Base-by-base conservation (phyloP, 208 protist genomes). In the Leishmania arabica region DNA sequence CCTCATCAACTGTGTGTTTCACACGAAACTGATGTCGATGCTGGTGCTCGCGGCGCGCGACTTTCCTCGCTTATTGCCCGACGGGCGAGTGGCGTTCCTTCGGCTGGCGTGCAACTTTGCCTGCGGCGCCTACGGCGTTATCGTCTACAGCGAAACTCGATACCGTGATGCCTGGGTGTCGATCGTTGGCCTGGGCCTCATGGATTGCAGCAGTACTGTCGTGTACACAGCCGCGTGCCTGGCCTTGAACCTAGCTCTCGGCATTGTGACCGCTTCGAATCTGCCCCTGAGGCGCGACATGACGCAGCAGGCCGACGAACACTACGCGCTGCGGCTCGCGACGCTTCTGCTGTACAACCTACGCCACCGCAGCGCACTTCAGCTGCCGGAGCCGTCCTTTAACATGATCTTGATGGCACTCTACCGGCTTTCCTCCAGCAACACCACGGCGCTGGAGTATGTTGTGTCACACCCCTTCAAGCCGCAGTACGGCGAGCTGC, bases 171-270 rank as follows among this genome's bases (percentile, higher is more conserved):
- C 85, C 21, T 97, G 92, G 88, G 91, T 96, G 27, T 90, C 89
- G 27, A 70, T 82, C 6, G 88, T 94, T 40, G 95, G 93, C 1
- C 75, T 91, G 13, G 92, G 88, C 2, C 71, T 98, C 11, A 83
- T 92, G 75, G 93, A 96, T 66, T 66, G 78, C 58, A 80, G 80
- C 69, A 80, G 65, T 47, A 83, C 87, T 11, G 89, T 96, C 68
- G 86, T 92, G 9, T 96, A 96, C 82, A 91, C 93, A 0, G 93
- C 90, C 0, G 89, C 95, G 24, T 94, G 92, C 53, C 84, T 98
- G 1, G 87, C 93, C 2, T 56, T 91, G 7, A 96, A 96, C 82
- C 37, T 98, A 37, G 79, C 89, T 19, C 76, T 90, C 56, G 80
- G 82, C 58, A 88, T 93, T 71, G 83, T 91, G 17, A 80, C 83